These are phyloP conservation scores for Sarocladiaceae sp. DNA, from an alignment of 2,329 filamentous ascomycete species.

Conservation along the genomic window DNA sequence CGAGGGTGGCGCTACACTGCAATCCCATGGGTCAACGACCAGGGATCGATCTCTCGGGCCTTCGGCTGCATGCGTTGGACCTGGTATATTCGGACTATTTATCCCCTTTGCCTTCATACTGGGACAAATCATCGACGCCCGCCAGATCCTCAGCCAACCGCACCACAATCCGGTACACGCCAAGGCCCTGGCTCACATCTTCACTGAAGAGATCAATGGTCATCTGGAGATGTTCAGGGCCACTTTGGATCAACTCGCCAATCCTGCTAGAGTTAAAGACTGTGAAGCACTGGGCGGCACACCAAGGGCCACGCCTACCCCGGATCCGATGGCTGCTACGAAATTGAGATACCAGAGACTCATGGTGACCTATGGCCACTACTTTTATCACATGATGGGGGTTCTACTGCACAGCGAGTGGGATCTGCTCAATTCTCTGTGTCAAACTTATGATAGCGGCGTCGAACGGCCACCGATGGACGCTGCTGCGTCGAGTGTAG, in stretches of 20 bases:
- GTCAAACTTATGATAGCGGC: background rate
- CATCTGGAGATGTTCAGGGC: background rate
- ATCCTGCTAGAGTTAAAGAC: background rate
- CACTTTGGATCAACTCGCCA: background rate
- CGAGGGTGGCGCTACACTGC: background rate
- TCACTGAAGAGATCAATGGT: background rate
- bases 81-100: constrained; percentile 1
- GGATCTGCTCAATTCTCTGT: constrained; percentile 1
- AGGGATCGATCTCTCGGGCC: background rate
- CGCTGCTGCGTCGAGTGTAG: background rate
- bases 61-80: background rate
- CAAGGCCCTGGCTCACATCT: background rate
- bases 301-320: too few species aligned
- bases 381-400: constrained; percentile 2
- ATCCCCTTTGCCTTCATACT: background rate
- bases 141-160: background rate
- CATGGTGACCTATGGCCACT: constrained; percentile 5
- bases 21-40: background rate
- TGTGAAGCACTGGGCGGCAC: background rate
- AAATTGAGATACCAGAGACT: background rate
- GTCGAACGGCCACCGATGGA: background rate
- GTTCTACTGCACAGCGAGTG: constrained; percentile 3
- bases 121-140: constrained; percentile 3
- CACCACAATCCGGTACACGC: background rate
- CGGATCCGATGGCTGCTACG: background rate